Evolutionary conservation across 345 rosid species (phyloP).

Genomic region (Clarkia xantiana): DNA sequence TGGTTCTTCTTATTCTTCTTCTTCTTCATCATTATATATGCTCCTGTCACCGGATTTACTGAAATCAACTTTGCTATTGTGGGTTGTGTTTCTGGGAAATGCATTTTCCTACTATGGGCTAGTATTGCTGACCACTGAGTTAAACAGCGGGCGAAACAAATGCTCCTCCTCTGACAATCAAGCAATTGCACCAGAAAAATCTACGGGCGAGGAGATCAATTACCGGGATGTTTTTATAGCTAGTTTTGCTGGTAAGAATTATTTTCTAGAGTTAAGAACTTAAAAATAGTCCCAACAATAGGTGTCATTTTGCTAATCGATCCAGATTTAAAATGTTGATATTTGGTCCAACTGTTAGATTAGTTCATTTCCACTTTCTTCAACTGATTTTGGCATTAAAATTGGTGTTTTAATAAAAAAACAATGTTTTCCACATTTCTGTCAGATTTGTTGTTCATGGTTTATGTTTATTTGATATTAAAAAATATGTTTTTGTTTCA

Average conservation of each 20-base stretch:
- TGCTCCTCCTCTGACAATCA: slow-evolving; percentile 21
- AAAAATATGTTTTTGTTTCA: no score
- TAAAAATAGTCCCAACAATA: no score
- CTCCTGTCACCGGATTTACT: slow-evolving; percentile 63
- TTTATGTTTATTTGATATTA: no score
- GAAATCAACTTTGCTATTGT: slow-evolving; percentile 62
- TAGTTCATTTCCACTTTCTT: no score
- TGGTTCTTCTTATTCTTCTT: no score
- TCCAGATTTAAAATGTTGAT: no score
- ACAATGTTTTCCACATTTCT: no score
- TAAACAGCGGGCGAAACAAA: slow-evolving; percentile 32
- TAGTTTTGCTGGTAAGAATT: slow-evolving; percentile 59
- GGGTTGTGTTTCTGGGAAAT: slow-evolving; percentile 80
- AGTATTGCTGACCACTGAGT: slow-evolving; percentile 81
- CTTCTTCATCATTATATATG: slow-evolving; percentile 23
- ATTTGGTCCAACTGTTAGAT: no score
- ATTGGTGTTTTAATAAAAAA: no score
- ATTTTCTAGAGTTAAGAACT: background rate
- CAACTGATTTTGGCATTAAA: no score
- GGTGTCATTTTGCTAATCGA: no score
- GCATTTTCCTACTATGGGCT: slow-evolving; percentile 84
- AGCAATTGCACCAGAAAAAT: slow-evolving; percentile 6
- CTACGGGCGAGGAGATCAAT: slow-evolving; percentile 22
- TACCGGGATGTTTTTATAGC: slow-evolving; percentile 69
- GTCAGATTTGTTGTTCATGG: background rate